A percentile compares a stretch with the other conserved stretches of the same genome.
phyloP scores from a whole-genome alignment of 176 grass and related monocot species.

The Canna indica region DNA sequence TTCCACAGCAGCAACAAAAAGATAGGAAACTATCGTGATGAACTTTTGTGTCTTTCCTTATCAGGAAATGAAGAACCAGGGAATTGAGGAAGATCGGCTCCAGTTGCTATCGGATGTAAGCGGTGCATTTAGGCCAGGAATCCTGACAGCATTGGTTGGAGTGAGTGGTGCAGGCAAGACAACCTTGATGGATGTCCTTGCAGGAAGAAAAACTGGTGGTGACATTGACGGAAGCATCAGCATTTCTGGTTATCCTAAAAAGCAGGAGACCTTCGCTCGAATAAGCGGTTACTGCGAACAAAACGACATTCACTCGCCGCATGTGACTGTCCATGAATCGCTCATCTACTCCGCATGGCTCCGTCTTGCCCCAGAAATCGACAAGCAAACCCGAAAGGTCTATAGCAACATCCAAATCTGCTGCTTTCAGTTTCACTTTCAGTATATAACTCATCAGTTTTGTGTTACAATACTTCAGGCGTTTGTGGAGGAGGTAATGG shows the following conservation, averaged over 20 bases:
- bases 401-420: neutral
- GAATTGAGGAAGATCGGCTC: slow-evolving; percentile 46
- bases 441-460: neutral
- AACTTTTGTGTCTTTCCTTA: slow-evolving; percentile 10
- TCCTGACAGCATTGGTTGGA: slow-evolving; percentile 79
- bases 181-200: slow-evolving; percentile 87
- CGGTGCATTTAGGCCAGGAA: slow-evolving; percentile 70
- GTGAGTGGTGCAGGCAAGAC: slow-evolving; percentile 95
- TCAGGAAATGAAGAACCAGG: slow-evolving; percentile 91
- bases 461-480: slow-evolving; percentile 26
- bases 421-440: neutral
- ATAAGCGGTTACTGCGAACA: slow-evolving; percentile 87
- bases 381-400: slow-evolving; percentile 36
- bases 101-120: slow-evolving; percentile 65
- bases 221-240: slow-evolving; percentile 62
- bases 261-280: slow-evolving; percentile 77
- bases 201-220: slow-evolving; percentile 88
- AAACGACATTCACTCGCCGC: slow-evolving; percentile 79
- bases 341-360: slow-evolving; percentile 75
- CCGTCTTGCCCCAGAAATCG: slow-evolving; percentile 59
- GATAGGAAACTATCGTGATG: neutral
- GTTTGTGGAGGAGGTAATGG: slow-evolving; percentile 93
- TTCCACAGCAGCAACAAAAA: too few relatives aligned
- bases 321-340: slow-evolving; percentile 69
- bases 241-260: slow-evolving; percentile 67